Evolutionary conservation across 805 yeast genomes (phyloP), one percentile per base, ranked within the genome.

Genomic region (Suhomyces emberorum): DNA sequence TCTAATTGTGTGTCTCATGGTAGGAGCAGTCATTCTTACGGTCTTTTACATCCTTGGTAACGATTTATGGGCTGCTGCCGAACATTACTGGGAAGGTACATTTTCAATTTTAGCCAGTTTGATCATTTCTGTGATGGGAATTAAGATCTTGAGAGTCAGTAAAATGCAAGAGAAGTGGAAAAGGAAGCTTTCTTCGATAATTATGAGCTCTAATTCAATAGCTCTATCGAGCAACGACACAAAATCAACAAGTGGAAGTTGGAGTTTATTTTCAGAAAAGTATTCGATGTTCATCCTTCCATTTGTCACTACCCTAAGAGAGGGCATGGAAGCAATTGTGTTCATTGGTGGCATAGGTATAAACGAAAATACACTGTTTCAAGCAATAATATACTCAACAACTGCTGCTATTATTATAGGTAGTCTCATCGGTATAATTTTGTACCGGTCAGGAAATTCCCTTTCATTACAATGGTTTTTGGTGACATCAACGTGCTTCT

Each of bases 251-350:
- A 24, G 37, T 5, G 8, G 19, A 4, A 46, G 35, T 27, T 24
- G 44, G 10, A 39, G 46, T 2, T 18, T 36, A 3, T 57, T 49
- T 49, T 32, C 74, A 29, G 77, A 78, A 42, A 76, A 73, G 51
- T 82, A 87, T 54, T 80, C 91, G 3, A 63, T 84, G 57, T 85
- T 83, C 42, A 67, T 88, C 23, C 62, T 88, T 27, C 96, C 97
- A 1, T 81, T 88, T 51, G 73, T 88, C 31, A 88, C 97, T 2
- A 81, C 95, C 3, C 64, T 88, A 33, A 75, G 96, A 54, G 96
- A 88, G 59, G 95, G 96, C 1, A 65, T 88, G 35, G 96, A 88
- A 59, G 96, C 96, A 0, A 88, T 88, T 24, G 93, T 88, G 2
- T 88, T 88, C 50, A 72, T 88, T 28, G 96, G 96, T 3, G 97